Base-by-base conservation (phyloP, 2,329 filamentous ascomycete species). In the Xylaria sp. region DNA sequence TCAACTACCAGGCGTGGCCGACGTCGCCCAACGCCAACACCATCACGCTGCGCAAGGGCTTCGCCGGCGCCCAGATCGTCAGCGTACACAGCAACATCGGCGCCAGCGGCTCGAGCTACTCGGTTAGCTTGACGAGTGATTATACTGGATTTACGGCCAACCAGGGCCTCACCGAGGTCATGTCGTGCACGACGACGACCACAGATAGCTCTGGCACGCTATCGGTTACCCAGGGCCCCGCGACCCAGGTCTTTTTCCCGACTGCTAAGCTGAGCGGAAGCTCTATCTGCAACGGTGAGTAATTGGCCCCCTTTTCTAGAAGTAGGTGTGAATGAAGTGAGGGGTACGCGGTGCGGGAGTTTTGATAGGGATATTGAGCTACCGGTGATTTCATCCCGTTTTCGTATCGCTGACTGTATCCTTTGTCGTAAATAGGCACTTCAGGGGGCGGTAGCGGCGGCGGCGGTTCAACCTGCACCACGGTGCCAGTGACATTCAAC, bases 11-110 rank as follows among this genome's bases (percentile, higher is more conserved):
- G 67, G 81, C 79, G 45, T 75, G 75, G 51, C 73, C 80, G 2
- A 71, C 82, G 61, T 82, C 82, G 72, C 79, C 78, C 17, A 81
- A 83, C 72, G 73, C 69, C 60, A 76, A 78, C 69, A 81, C 76
- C 19, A 76, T 87, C n/a, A 83, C 78, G 19, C 79, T 86, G 73
- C 79, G 80, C 64, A 85, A 86, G 73, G 84, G 82, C n/a, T 72
- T 64, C 59, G 55, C 42, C 11, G 68, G 68, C 3, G 7, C 54
- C 3, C 68, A 70, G 68, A 66, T 84, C 50, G 72, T 85, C 55
- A 74, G 77, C 21, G 75, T 83, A 5, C 82, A 81, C 71, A 80
- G 78, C 54, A 84, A 84, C 68, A 72, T 77, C 3, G 83, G 83
- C 5, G 69, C 78, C 1, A 72, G 67, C 11, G 79, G 79, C 2